phyloP scores from a whole-genome alignment of 1,139 yeast species.

The Pneumocystis sp. region DNA sequence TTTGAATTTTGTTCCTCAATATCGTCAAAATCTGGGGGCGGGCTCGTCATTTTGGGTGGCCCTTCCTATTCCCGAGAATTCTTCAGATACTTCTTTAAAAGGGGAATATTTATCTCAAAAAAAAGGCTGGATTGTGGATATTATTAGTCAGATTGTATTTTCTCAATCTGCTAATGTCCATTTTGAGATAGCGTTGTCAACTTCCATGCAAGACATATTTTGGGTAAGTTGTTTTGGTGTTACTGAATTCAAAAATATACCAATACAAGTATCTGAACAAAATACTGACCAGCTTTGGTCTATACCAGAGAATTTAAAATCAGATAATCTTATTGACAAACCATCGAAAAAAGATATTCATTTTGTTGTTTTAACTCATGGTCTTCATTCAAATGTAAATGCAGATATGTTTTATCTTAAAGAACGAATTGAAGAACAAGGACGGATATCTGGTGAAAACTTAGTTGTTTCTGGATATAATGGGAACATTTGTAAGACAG shows the following conservation, averaged over 20 bases:
- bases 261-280: conserved; percentile 35
- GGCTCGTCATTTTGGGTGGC: conserved; percentile 38
- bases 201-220: conserved; percentile 26
- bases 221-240: conserved; percentile 10
- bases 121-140: conserved; percentile 53
- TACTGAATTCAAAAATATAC: conserved; percentile 10
- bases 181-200: conserved; percentile 53
- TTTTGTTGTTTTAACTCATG: conserved; percentile 72
- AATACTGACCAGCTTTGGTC: conserved; percentile 70
- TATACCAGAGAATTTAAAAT: conserved; percentile 22
- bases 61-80: neutral
- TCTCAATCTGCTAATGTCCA: conserved; percentile 52
- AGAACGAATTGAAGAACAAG: conserved; percentile 54
- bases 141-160: conserved; percentile 72
- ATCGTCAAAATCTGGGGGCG: conserved; percentile 60
- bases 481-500: conserved; percentile 80
- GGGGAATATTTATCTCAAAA: conserved; percentile 31
- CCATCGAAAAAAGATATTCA: conserved; percentile 33
- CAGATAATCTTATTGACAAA: conserved; percentile 25
- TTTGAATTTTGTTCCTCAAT: conserved; percentile 50
- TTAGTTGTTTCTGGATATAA: conserved; percentile 68
- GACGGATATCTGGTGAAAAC: conserved; percentile 36
- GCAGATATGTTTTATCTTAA: conserved; percentile 80
- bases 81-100: conserved; percentile 28
- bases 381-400: conserved; percentile 75